Evolutionary conservation across 2,329 filamentous ascomycete genomes (phyloP).

Genomic region (Fusarium sp.): DNA sequence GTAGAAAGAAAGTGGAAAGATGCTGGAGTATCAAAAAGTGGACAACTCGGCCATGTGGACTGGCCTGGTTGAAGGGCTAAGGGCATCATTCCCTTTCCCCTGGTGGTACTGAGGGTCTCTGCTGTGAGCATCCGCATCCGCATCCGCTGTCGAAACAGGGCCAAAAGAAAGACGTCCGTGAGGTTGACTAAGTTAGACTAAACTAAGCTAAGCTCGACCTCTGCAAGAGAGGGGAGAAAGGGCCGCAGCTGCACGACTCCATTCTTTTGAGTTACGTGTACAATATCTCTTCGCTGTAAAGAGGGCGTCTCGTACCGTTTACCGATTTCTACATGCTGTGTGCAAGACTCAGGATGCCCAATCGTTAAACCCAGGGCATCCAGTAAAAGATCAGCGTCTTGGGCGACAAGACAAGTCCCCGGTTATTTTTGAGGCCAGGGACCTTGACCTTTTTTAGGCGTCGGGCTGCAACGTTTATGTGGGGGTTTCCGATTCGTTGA

Average conservation of each 20-base stretch:
- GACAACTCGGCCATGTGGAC: conserved; percentile 40
- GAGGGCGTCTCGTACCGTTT: too few species aligned
- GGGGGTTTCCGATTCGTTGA: conserved; percentile 43
- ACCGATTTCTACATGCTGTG: too few species aligned
- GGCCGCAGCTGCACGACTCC: conserved; percentile 21
- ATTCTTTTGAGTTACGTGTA: conserved; percentile 33
- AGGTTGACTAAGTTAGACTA: conserved; percentile 1
- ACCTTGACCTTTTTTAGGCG: conserved; percentile 20
- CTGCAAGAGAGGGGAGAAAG: conserved; percentile 28
- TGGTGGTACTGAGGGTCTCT: conserved; percentile 20
- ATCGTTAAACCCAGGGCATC: conserved; percentile 41
- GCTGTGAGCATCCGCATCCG: conserved; percentile 26
- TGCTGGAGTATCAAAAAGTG: conserved; percentile 19
- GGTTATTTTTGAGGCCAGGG: conserved; percentile 39
- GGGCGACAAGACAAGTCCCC: conserved; percentile 18
- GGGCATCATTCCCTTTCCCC: conserved; percentile 1
- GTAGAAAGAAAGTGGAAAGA: conserved; percentile 12
- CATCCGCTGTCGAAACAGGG: conserved; percentile 39
- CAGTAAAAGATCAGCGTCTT: conserved; percentile 38
- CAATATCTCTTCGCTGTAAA: conserved; percentile 15
- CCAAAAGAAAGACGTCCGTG: conserved; percentile 19
- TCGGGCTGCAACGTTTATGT: conserved; percentile 46
- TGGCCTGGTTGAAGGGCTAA: conserved; percentile 38
- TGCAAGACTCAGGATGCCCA: conserved; percentile 34
- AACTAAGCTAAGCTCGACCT: conserved; percentile 6